Conservation (phyloP, 139 green algal species). For the Asterochloris sp. region DNA sequence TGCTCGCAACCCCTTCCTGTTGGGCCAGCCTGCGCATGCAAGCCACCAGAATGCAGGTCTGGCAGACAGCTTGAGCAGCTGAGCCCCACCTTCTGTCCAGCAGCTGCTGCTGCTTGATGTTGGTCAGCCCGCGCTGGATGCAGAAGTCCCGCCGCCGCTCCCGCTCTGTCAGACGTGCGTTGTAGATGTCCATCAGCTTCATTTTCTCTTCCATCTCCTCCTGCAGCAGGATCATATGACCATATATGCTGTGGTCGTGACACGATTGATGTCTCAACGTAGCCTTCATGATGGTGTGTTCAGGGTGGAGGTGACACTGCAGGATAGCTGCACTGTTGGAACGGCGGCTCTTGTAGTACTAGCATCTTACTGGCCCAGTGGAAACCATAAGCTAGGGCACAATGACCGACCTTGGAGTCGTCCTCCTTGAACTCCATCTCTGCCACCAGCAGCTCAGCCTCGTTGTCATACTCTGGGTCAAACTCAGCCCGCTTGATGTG, state of each 20-base stretch:
- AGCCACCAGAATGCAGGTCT: background rate
- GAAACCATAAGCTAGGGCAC: too few species aligned
- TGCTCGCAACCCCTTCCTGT: too few species aligned
- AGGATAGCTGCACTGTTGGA: too few species aligned
- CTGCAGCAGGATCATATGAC: background rate
- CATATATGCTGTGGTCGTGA: background rate
- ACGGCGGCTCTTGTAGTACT: too few species aligned
- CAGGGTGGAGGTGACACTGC: too few species aligned
- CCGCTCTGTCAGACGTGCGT: slow-evolving; percentile 65
- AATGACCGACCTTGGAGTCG: slow-evolving; percentile 13
- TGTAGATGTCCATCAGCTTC: slow-evolving; percentile 83
- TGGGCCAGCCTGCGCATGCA: too few species aligned
- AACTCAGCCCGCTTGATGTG: slow-evolving; percentile 91
- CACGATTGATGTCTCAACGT: too few species aligned
- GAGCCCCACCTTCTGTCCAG: background rate
- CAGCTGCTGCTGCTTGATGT: slow-evolving; percentile 52
- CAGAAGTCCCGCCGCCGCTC: slow-evolving; percentile 69
- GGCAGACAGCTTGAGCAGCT: background rate
- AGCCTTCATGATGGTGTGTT: too few species aligned
- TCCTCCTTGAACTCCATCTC: slow-evolving; percentile 59
- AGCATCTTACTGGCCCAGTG: too few species aligned
- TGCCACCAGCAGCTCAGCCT: slow-evolving; percentile 72
- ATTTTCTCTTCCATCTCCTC: slow-evolving; percentile 66
- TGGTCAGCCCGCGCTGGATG: slow-evolving; percentile 64
- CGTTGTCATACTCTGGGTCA: slow-evolving; percentile 90